Conservation (phyloP, 345 rosid species). For the Capsella bursapastoris region DNA sequence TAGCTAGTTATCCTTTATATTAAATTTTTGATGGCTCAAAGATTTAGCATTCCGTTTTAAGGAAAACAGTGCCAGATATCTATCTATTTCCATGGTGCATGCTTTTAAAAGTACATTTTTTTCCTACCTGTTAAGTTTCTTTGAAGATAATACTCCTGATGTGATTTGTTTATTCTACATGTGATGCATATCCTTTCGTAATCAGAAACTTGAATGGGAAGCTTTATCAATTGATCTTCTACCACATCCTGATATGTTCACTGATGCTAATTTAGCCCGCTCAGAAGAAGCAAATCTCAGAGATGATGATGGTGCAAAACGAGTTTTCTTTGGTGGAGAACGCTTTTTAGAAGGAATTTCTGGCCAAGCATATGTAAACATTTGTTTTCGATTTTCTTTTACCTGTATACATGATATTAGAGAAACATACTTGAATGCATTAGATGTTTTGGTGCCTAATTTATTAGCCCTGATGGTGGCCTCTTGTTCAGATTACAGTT, state of each 20-base stretch:
- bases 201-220: constrained; percentile 98
- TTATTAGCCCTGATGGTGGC: constrained; percentile 35
- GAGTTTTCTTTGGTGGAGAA: constrained; percentile 99
- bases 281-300: constrained; percentile 68
- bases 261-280: constrained; percentile 82
- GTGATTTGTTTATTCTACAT: constrained; percentile 34
- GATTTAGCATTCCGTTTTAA: constrained; percentile 18
- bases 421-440: constrained; percentile 22
- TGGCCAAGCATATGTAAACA: constrained; percentile 89
- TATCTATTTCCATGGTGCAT: neutral
- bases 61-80: constrained; percentile 1
- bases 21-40: constrained; percentile 22
- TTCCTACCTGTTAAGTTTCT: constrained; percentile 25
- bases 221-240: constrained; percentile 95
- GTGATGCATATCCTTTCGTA: constrained; percentile 45
- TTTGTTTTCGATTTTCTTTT: constrained; percentile 33
- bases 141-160: constrained; percentile 28
- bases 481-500: constrained; percentile 76
- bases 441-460: constrained; percentile 9
- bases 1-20: constrained; percentile 12
- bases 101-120: constrained; percentile 9
- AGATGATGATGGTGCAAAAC: constrained; percentile 98
- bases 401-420: constrained; percentile 4
- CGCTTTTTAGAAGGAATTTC: constrained; percentile 96
- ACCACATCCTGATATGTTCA: constrained; percentile 99